phyloP scores from a whole-genome alignment of 345 rosid species.

The Salix dunnii region DNA sequence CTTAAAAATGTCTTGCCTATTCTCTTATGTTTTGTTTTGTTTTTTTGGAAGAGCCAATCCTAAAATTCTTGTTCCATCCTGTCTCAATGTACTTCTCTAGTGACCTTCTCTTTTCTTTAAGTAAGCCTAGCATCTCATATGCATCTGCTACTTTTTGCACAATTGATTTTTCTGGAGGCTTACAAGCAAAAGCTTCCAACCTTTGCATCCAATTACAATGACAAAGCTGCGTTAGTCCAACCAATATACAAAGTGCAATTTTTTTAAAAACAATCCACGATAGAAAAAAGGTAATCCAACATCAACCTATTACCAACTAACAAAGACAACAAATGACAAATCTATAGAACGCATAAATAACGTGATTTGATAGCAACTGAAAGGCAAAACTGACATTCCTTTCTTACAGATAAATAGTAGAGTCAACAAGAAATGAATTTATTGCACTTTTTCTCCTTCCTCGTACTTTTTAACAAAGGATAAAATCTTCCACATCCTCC shows the following conservation, averaged over 20 bases:
- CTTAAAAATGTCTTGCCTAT: constrained; percentile 25
- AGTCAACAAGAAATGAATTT: neutral
- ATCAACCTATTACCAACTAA: neutral
- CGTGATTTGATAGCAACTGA: neutral
- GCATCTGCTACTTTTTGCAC: constrained; percentile 79
- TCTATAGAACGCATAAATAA: neutral
- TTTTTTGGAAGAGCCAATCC: constrained; percentile 32
- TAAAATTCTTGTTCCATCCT: constrained; percentile 24
- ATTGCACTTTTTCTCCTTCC: neutral
- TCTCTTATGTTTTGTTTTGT: constrained; percentile 31
- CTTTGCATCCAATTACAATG: constrained; percentile 27
- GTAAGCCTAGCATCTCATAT: constrained; percentile 61
- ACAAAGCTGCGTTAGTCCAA: constrained; percentile 15
- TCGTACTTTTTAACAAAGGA: neutral
- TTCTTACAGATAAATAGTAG: neutral
- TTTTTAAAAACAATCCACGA: neutral
- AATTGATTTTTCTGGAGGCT: constrained; percentile 68
- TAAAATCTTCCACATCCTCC: neutral
- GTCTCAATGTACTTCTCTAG: constrained; percentile 43
- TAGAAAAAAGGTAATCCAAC: neutral
- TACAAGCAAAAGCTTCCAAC: constrained; percentile 75
- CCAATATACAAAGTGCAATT: neutral
- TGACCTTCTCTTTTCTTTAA: constrained; percentile 62
- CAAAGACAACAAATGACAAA: neutral
- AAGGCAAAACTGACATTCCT: neutral